These are phyloP conservation scores for Trichoderma sp. DNA, from an alignment of 2,329 filamentous ascomycete species.

Conservation along the genomic window DNA sequence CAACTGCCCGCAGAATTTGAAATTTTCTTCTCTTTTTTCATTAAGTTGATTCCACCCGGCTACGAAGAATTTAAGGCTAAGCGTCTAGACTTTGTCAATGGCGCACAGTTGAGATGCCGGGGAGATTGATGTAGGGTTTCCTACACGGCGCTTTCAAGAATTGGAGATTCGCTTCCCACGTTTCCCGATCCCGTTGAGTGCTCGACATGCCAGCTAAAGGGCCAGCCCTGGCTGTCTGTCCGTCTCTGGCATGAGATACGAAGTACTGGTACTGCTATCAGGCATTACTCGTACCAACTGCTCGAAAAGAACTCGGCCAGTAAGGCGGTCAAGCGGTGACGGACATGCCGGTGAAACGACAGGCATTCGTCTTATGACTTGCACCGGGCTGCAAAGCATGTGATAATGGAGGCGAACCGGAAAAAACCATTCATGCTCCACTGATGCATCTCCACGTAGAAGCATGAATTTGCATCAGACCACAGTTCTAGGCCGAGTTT, in stretches of 20 bases:
- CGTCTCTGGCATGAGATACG: background rate
- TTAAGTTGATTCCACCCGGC: conserved; percentile 61
- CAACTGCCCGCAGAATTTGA: conserved; percentile 17
- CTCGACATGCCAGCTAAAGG: conserved; percentile 48
- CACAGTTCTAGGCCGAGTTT: background rate
- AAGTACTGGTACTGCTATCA: background rate
- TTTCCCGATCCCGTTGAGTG: conserved; percentile 66
- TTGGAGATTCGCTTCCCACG: conserved; percentile 56
- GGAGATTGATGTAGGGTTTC: conserved; percentile 51
- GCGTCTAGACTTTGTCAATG: conserved; percentile 44
- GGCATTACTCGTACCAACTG: no score
- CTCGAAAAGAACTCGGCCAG: background rate
- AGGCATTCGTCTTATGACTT: background rate
- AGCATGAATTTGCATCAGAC: conserved; percentile 2
- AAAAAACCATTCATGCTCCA: conserved; percentile 1
- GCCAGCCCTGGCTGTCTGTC: background rate
- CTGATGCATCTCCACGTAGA: conserved; percentile 12
- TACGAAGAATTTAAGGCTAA: conserved; percentile 57
- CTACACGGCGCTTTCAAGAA: conserved; percentile 62
- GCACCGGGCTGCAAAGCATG: conserved; percentile 1
- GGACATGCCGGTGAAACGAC: background rate
- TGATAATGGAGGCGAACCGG: conserved; percentile 9
- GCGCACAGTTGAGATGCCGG: conserved; percentile 60
- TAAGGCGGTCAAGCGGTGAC: background rate
- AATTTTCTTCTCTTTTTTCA: conserved; percentile 42